phyloP scores from a whole-genome alignment of 1,139 yeast genomes.

The Yamadazyma triangularis region DNA sequence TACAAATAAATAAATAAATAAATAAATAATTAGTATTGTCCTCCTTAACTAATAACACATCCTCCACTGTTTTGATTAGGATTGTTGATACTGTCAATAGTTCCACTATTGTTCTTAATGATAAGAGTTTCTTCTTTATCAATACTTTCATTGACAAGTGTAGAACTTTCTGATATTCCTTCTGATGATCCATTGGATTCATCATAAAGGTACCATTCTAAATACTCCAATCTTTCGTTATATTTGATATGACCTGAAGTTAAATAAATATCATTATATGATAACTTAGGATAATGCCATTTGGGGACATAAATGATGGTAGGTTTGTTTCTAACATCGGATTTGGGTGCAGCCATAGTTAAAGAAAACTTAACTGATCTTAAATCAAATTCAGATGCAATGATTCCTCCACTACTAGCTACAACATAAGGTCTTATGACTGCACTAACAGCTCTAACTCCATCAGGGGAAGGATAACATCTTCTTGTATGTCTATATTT shows the following conservation, averaged over 20 bases:
- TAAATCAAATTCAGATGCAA: conserved; percentile 53
- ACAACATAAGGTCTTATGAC: conserved; percentile 69
- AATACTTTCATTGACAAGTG: conserved; percentile 7
- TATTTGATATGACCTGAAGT: conserved; percentile 55
- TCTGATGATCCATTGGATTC: conserved; percentile 2
- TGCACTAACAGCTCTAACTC: conserved; percentile 67
- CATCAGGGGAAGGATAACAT: conserved; percentile 48
- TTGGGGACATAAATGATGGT: conserved; percentile 67
- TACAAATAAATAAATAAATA: too few relatives aligned
- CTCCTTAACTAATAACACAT: too few relatives aligned
- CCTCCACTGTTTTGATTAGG: conserved; percentile 8
- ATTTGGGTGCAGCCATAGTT: conserved; percentile 28
- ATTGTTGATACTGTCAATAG: conserved; percentile 26
- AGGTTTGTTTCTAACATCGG: conserved; percentile 21
- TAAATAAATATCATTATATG: conserved; percentile 38
- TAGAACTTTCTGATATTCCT: conserved; percentile 9
- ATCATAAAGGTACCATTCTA: conserved; percentile 67
- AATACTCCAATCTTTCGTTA: conserved; percentile 46
- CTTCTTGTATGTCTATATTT: conserved; percentile 19
- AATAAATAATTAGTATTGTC: too few relatives aligned
- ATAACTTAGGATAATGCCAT: conserved; percentile 57
- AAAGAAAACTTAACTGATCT: conserved; percentile 42
- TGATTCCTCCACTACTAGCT: conserved; percentile 52
- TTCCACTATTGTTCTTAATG: conserved; percentile 36
- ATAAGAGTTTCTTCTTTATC: conserved; percentile 27